Conservation (phyloP, 352 stramenopile species). For the Elongisporangium anandrum region DNA sequence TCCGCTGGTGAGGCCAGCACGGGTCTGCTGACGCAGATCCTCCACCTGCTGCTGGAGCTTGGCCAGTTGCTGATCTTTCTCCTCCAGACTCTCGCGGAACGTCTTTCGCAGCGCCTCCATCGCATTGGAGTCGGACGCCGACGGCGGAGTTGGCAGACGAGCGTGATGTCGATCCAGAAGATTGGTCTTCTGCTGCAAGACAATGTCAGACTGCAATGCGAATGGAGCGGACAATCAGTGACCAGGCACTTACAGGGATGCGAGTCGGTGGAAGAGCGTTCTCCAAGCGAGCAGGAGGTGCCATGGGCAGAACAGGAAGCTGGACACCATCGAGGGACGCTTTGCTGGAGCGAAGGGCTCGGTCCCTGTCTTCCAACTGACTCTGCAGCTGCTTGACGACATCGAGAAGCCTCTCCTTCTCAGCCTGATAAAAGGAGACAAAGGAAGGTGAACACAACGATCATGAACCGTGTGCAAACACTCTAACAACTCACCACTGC, state of each 20-base stretch:
- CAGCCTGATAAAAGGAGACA: constrained; percentile 21
- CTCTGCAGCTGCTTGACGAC: constrained; percentile 41
- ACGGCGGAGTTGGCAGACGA: neutral
- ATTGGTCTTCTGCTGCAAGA: neutral
- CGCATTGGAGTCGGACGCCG: constrained; percentile 3
- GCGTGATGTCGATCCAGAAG: neutral
- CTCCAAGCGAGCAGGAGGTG: neutral
- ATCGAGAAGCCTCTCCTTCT: constrained; percentile 65
- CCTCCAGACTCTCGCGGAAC: constrained; percentile 45
- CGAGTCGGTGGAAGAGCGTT: constrained; percentile 10
- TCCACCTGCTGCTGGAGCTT: constrained; percentile 34
- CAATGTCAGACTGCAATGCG: neutral
- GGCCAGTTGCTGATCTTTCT: constrained; percentile 63
- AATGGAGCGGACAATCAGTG: neutral
- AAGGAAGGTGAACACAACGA: neutral
- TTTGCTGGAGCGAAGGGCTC: constrained; percentile 21
- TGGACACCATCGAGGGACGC: neutral
- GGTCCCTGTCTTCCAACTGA: constrained; percentile 62
- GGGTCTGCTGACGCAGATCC: constrained; percentile 4
- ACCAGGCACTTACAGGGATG: constrained; percentile 23
- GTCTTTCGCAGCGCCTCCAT: constrained; percentile 38
- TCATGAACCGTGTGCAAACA: neutral
- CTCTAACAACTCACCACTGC: constrained; percentile 37
- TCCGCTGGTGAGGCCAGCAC: neutral
- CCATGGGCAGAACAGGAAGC: constrained; percentile 3